Conservation (phyloP, 1,139 yeast genomes). For the Suhomyces kunorum region DNA sequence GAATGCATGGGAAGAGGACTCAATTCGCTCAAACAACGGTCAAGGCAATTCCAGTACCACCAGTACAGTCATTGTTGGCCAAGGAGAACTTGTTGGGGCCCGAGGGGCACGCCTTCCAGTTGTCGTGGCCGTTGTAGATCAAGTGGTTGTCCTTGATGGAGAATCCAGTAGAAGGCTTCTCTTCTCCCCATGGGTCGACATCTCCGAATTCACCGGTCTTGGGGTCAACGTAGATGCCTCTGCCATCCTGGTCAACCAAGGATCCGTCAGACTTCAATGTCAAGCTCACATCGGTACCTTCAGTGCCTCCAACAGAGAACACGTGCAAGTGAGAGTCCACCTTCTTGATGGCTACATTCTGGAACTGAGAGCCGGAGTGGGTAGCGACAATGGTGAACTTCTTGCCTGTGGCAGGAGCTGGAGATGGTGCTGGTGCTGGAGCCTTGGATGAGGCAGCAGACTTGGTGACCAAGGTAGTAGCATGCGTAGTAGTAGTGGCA, state of each 20-base stretch:
- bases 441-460: constrained; percentile 6
- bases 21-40: constrained; percentile 13
- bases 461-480: constrained; percentile 8
- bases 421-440: constrained; percentile 7
- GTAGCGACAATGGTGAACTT: constrained; percentile 22
- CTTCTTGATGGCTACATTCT: constrained; percentile 27
- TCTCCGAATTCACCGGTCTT: constrained; percentile 33
- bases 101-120: constrained; percentile 33
- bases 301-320: constrained; percentile 33
- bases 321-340: constrained; percentile 32
- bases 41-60: constrained; percentile 31
- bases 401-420: constrained; percentile 7
- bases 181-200: constrained; percentile 31
- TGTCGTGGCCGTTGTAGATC: constrained; percentile 22
- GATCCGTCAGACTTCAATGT: constrained; percentile 27
- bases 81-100: constrained; percentile 28
- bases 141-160: constrained; percentile 26
- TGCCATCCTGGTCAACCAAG: constrained; percentile 31
- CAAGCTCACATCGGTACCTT: constrained; percentile 27
- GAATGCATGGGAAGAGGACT: constrained; percentile 1
- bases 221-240: constrained; percentile 28
- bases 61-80: constrained; percentile 28
- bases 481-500: constrained; percentile 6
- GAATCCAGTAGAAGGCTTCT: constrained; percentile 28
- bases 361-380: constrained; percentile 26